Base-by-base conservation (phyloP, 1,284 basidiomycete species). In the Leccinum brunneo-olivaceum region DNA sequence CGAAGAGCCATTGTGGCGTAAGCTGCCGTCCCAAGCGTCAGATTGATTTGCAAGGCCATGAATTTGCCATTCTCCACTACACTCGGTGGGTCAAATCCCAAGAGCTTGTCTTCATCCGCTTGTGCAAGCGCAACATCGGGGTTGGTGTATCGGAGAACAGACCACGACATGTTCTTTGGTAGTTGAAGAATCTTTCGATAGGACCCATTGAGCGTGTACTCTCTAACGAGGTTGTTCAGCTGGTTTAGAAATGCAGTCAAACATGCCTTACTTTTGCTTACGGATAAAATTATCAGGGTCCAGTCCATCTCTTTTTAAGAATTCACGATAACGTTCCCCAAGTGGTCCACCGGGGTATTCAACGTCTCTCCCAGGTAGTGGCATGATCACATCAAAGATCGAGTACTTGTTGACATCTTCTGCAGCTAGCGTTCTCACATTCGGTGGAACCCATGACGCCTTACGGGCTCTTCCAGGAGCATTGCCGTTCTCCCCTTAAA, bases 1-100 rank as follows among this genome's bases (percentile, higher is more conserved):
- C 93, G 79, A 50, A 97, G 64, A 4, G 92, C 92, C 93, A 97
- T 97, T 4, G 93, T 97, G 2, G 93, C 93, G 64, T 95, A 97
- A 3, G 90, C 86, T 2, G 89, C 85, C 4, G 90, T 90, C 18
- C 88, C 89, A 16, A 97, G 73, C 11, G 76, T 79, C 46, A 95
- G 67, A 39, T 80, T 69, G 44, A 96, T 79, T 58, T 92, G 90
- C 28, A 96, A 67, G 2, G 93, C 92, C 59, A 81, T 69, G 64
- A 93, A 94, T 55, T 79, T 85, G 35, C 90, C 90, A 47, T 81
- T 74, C 49, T 79, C 77, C 11, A 75, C 73, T 25, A 77, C 55
- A 10, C 67, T 73, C 6, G 90, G 84, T 6, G 81, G 68, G 52
- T 92, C 84, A 48, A 90, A 79, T 5, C 81, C 81, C 21, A 98